Evolutionary conservation across 176 grass and related monocot genomes (phyloP), one percentile per base, ranked within the genome.

Genomic region (Oryza punctata): DNA sequence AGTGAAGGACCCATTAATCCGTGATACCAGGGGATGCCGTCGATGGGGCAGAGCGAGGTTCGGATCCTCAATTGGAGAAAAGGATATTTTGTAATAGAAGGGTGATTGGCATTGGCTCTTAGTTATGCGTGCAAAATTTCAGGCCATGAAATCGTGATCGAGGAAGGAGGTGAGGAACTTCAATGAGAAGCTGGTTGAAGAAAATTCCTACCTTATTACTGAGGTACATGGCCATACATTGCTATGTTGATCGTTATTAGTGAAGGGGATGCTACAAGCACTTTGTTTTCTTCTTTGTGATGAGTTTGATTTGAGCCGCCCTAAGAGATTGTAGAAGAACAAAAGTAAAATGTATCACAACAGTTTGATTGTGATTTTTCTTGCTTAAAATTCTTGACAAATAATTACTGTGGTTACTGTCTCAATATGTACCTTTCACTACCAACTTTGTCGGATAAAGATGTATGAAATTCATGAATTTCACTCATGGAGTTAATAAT

Each of bases 101-200:
- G 16, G 40, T 37, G 14, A 59, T 72, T 37, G 1, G 7, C 13
- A 33, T 23, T 81, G 25, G 33, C 4, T 44, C 12, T 32, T 63
- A 60, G 73, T 75, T 46, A 47, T 69, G 19, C 69, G 13, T 82
- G 44, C 2, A 54, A 41, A 4, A 6, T 81, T 82, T 46, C 78
- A 97, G 94, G 92, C 69, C 5, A 97, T 97, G 94, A 74, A 92
- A 40, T 65, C 85, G 15, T 97, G 94, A 74, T 90, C 94, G 10
- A 91, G 72, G 86, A 91, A 92, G 3, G 47, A 85, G 69, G 79
- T 92, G 30, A 70, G 74, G 1, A 78, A 86, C 67, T 90, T 94
- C 70, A 11, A 78, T 72, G 86, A 94, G 77, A 91, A 82, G 78
- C 52, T 97, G 73, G 66, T 92, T 29, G 87, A 94, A 80, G 92